Base-by-base conservation (phyloP, 2,329 filamentous ascomycete species). In the Penicillium sp. region DNA sequence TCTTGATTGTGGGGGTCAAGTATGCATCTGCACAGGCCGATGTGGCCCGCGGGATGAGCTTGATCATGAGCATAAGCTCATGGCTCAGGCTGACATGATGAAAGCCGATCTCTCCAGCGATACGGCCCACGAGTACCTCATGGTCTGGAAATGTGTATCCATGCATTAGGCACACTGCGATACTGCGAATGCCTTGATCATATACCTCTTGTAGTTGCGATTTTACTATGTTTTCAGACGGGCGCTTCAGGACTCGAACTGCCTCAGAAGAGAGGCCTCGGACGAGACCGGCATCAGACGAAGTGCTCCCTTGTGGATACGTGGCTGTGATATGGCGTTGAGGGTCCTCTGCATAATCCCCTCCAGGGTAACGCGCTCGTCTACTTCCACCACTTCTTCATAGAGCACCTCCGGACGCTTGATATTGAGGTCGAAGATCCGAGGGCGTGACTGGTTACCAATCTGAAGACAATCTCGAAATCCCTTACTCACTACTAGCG, bases 101-200 rank as follows among this genome's bases (percentile, higher is more conserved):
- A 68, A 95, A 94, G 1, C 92, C 92, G 61, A 96, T 86, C 15
- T 94, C 88, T 55, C 79, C 81, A 1, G 92, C 92, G 46, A 96
- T 77, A 61, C 80, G 83, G 15, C 91, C 91, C 9, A 96, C 81
- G 41, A 91, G 69, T 1, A 87, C 85, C 70, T 97, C 92, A 65
- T 97, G 92, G 48, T 89, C 85, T 1, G 91, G 91, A 67, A 90
- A 97, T 0, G 91, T 96, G 69, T 96, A 97, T 4, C 89, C 89
- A 69, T 97, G 92, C 86, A 96, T 92, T 56, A 97, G 76, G 65
- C 90, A 95, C 1, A 97, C 90, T 3, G 92, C 92, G 63, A 97
- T 87, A 69, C 90, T 95, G 59, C 82, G 82, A 64, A 95, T 87
- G 0, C 89, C 89, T 29, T 81, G 77, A 58, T 89, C 83, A 59